Percentiles rank a stretch among this genome's conserved stretches.
These are phyloP conservation scores for Aureobasidium melanogenum DNA, from an alignment of 2,329 filamentous ascomycete genomes.

Conservation along the genomic window DNA sequence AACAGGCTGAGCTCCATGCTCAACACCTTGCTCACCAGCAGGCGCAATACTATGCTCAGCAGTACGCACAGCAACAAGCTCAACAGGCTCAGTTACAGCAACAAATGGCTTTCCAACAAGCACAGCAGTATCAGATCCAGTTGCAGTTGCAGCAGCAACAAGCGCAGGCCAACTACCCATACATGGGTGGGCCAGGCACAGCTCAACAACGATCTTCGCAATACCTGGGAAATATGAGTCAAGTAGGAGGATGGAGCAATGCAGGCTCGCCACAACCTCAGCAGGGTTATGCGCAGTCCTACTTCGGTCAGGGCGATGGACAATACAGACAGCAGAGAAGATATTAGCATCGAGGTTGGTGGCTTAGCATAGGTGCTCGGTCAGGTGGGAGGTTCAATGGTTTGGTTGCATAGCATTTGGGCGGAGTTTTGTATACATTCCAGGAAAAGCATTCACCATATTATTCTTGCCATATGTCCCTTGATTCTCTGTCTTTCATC, in stretches of 20 bases:
- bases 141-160: constrained; percentile 16
- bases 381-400: background rate
- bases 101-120: constrained; percentile 20
- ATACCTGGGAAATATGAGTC: constrained; percentile 6
- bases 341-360: background rate
- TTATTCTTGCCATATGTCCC: background rate
- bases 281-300: constrained; percentile 6
- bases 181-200: constrained; percentile 6
- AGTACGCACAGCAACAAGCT: constrained; percentile 9
- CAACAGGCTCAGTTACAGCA: constrained; percentile 29
- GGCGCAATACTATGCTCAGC: constrained; percentile 21
- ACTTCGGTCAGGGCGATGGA: constrained; percentile 1
- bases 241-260: constrained; percentile 3
- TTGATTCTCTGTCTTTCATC: background rate
- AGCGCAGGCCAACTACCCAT: constrained; percentile 2
- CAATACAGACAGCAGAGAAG: constrained; percentile 3
- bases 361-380: background rate
- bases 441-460: background rate
- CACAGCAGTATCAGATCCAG: constrained; percentile 16
- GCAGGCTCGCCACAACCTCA: constrained; percentile 10
- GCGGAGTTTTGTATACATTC: background rate
- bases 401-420: background rate
- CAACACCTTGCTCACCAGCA: constrained; percentile 19
- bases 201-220: constrained; percentile 13
- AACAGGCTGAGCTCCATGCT: constrained; percentile 19